Evolutionary conservation across 345 rosid species (phyloP), one percentile per base, ranked within the genome.

Genomic region (Gossypioides kirkii): DNA sequence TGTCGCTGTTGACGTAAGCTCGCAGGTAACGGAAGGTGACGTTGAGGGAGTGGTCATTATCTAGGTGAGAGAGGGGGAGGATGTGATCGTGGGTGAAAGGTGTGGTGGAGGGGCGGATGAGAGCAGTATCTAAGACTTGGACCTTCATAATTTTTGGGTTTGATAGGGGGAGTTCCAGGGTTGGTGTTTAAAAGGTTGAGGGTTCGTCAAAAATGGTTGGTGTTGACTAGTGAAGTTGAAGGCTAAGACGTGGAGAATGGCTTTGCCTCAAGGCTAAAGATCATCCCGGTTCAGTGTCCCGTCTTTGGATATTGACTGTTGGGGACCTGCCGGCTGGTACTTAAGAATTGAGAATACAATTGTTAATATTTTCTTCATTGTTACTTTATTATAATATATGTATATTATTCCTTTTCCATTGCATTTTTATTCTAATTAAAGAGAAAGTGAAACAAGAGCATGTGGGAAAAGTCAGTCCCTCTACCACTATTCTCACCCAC

Each of bases 21-120:
- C 96, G 94, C 70, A 92, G 83, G 76, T 88, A 92, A 59, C 98
- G 98, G 86, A 90, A 88, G 61, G 84, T 85, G 79, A 85, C 77
- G 60, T 88, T 66, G 80, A 88, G 85, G 84, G 87, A 90, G 63
- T 77, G 86, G 73, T 90, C 96, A 45, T 84, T 78, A 70, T 91
- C 98, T 17, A 93, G 88, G 79, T 79, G 86, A 71, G 97, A 89
- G 73, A 93, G 93, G 17, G 85, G 75, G 56, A 87, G 90, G 16
- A 77, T 74, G 72, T 87, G 94, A 63, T 84, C 82, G 53, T 78
- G 74, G 50, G 76, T 26, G 81, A 85, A 82, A 36, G 92, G 91
- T 22, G 70, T 72, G 6, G 81, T 32, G 0, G 91, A 75, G 53
- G 95, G 96, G 20, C 32, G 82, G 76, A 93, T 75, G 2, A 71